A percentile compares a stretch with the other conserved stretches of the same genome.
These are phyloP conservation scores for Saksenaea oblongispora DNA, from an alignment of 371 early-diverging fungal genomes.

Conservation along the genomic window DNA sequence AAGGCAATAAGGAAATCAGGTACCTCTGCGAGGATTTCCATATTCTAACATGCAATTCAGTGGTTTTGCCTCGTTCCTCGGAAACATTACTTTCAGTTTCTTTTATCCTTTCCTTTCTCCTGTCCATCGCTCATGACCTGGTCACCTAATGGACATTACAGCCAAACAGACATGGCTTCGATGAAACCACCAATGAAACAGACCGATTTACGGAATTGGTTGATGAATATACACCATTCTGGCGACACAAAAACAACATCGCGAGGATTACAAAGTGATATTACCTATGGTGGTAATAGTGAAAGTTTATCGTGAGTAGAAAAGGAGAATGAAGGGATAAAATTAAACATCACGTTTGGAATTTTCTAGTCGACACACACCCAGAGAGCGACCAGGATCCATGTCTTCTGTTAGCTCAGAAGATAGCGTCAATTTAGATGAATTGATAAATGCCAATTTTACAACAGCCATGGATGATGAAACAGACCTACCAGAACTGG, in stretches of 20 bases:
- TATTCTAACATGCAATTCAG: neutral
- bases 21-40: neutral
- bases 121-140: neutral
- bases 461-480: constrained; percentile 1
- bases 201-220: neutral
- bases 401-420: constrained; percentile 1
- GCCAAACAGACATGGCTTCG: neutral
- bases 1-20: neutral
- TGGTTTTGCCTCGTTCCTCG: neutral
- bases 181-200: neutral
- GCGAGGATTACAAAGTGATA: neutral
- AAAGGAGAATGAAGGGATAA: neutral
- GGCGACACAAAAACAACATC: neutral
- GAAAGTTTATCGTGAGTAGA: neutral
- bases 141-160: neutral
- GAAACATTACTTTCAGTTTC: neutral
- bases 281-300: neutral
- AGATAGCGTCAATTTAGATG: neutral
- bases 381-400: neutral
- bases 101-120: neutral
- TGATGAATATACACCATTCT: neutral
- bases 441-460: neutral
- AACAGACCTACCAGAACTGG: neutral
- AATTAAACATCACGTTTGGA: neutral
- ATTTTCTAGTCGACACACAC: neutral